Base-by-base conservation (phyloP, 768 basidiomycete genomes). In the Lactifluus echinatus region DNA sequence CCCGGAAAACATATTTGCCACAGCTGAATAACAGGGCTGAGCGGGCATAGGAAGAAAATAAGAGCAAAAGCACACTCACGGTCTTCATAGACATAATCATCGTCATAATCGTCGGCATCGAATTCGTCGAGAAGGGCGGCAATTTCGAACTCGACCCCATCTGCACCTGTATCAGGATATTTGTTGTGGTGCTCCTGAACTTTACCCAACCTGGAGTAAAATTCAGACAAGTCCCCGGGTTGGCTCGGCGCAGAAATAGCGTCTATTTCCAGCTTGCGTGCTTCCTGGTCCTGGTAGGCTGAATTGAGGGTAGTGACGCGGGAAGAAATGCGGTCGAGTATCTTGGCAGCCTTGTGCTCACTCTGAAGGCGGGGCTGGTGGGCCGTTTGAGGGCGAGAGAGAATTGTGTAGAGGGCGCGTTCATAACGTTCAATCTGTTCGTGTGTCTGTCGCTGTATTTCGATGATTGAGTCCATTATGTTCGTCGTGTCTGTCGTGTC, bases 161-260 rank as follows among this genome's bases (percentile, higher is more conserved):
- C 85, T 77, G 84, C 77, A 67, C 81, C 79, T 73, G 87, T 76
- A 75, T 94, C 89, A 75, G 93, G 93, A 79, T 97, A 93, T 77
- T 91, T 91, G 74, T 79, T 81, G 79, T 98, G 85, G 80, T 95
- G 92, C 69, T 94, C 93, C 75, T 94, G 91, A 72, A 98, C 84
- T 81, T 89, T 93, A 68, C 83, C 85, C 78, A 98, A 85, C 75
- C 96, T 86, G 71, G 85, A 77, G 75, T 99, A 98, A 76, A 99
- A 99, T 72, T 95, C 92, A 46, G 86, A 84, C 50, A 98, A 78
- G 72, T 97, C 82, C 71, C 82, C 80, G 46, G 63, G 62, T 45
- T 79, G 79, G 15, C n/a, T 57, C 15, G 82, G 72, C 11, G 79
- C 75, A 36, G 87, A 85, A 6, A 91, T 72, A 12, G 76, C 63